Evolutionary conservation across 129 eudicot genomes (phyloP).

Genomic region (Pittosporum tobira): DNA sequence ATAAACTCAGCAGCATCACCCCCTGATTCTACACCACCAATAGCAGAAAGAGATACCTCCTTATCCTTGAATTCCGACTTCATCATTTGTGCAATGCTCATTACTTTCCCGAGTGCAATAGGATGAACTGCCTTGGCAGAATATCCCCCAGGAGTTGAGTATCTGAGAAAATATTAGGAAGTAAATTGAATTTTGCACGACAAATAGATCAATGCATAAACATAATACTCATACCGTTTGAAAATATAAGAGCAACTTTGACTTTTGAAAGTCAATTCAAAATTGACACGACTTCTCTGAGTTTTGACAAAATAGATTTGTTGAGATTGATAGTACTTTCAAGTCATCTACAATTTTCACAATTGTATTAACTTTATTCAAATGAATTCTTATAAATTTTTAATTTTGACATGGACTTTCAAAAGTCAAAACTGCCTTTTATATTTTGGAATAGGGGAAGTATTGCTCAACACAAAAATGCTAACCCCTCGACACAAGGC

Average conservation of each 20-base stretch:
- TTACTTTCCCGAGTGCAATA: conserved; percentile 95
- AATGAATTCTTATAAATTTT: too few relatives aligned
- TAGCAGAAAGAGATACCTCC: conserved; percentile 76
- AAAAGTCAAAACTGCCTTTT: too few relatives aligned
- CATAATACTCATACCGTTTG: too few relatives aligned
- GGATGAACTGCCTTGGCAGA: conserved; percentile 97
- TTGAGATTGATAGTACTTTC: too few relatives aligned
- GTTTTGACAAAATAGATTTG: too few relatives aligned
- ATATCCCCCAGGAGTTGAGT: conserved; percentile 98
- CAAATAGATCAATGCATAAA: neutral
- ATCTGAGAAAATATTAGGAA: conserved; percentile 30
- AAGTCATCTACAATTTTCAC: too few relatives aligned
- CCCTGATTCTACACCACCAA: conserved; percentile 95
- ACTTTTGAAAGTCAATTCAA: too few relatives aligned
- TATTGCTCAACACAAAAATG: neutral
- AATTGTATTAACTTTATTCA: too few relatives aligned
- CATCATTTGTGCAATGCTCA: conserved; percentile 98
- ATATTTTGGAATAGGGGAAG: too few relatives aligned
- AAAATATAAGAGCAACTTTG: too few relatives aligned
- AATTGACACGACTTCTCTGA: too few relatives aligned
- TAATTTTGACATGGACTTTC: too few relatives aligned
- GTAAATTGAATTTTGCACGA: neutral
- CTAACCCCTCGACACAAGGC: conserved; percentile 99
- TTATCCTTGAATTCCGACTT: conserved; percentile 54
- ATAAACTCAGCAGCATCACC: conserved; percentile 97